Base-by-base conservation (phyloP, 2,329 filamentous ascomycete species). In the Aspergillus calidoustus region DNA sequence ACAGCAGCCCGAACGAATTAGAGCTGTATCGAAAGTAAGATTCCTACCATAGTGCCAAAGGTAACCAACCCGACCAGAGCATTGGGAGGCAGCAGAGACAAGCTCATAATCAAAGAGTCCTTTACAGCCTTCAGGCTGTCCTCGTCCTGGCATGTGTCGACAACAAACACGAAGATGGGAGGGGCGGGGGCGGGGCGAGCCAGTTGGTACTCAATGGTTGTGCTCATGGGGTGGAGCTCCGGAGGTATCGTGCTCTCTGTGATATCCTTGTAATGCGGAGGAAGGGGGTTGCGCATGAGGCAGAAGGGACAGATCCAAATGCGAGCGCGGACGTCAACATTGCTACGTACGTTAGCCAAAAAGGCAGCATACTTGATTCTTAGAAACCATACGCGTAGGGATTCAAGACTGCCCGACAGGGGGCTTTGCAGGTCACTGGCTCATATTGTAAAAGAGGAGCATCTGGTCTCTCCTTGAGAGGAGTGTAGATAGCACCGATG, bases 401-500 rank as follows among this genome's bases (percentile, higher is more conserved):
- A 77, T 99, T 99, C 77, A 99, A 84, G 43, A 98, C 93, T 58
- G 94, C 94, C 78, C 93, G 90, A 80, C 95, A 99, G 64, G 95
- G 95, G 76, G 91, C 87, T 81, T 97, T 97, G 88, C 95, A 99
- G 64, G 91, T 93, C 47, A 99, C 92, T 19, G 95, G 95, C 80
- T 98, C 94, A 80, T 98, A 98, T 77, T 96, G 92, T 57, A 99
- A 85, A 66, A 97, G 81, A 59, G 93, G 92, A 25, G 92, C 91
- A 66, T 96, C 77, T 23, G 90, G 88, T 82, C 96, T 96, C 82
- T 97, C 94, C 81, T 98, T 98, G 71, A 97, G 82, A 5, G 94
- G 93, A 2, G 94, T 99, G 80, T 98, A 98, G 52, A 97, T 86
- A 68, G 93, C 93, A 76, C 93, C 95, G 73, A 99, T 97, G 64